Evolutionary conservation across 129 eudicot genomes (phyloP), one percentile per base, ranked within the genome.

Genomic region (Lonicera japonica): DNA sequence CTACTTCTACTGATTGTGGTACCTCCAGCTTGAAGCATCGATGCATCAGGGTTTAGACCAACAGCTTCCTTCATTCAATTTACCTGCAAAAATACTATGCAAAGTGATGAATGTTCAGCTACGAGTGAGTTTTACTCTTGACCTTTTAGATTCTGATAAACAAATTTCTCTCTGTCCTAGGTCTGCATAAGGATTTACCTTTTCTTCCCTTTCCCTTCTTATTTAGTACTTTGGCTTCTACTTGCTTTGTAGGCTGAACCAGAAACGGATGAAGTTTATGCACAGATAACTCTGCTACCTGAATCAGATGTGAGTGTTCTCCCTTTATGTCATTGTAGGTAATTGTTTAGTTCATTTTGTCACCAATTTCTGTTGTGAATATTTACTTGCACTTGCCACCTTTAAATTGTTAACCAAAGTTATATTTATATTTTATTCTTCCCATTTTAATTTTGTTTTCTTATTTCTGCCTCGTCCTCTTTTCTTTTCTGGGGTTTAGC

Each of bases 21-120:
- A 73, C 60, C 59, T 77, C 25, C 79, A 91, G 97, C 95, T 91
- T 60, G 95, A 91, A 81, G 97, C 97, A 66, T 91, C 97, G 39
- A 91, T 88, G 29, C 87, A 87, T 73, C 97, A 91, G 77, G 94
- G 90, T 51, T 61, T 83, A 45, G 95, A 87, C 58, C 90, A 87
- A 62, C 90, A 91, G 62, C 89, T 91, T 68, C 97, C 97, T 58
- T 84, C 83, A 10, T 91, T 91, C 68, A 73, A 91, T 71, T 67
- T 91, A 20, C 97, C 95, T 23, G 77, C 86, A 25, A 91, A 91
- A 74, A 91, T 91, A 68, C 75, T 91, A 15, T 91, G 97, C 77
- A 79, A 84, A 79, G 97, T 91, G 77, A 61, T 87, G 89, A 67
- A 77, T 73, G 84, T 91, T 66, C 87, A 84, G 7, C 94, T 91